Evolutionary conservation across 225 moss, liverwort and hornwort genomes (phyloP).

Genomic region (Climacium dendroides): DNA sequence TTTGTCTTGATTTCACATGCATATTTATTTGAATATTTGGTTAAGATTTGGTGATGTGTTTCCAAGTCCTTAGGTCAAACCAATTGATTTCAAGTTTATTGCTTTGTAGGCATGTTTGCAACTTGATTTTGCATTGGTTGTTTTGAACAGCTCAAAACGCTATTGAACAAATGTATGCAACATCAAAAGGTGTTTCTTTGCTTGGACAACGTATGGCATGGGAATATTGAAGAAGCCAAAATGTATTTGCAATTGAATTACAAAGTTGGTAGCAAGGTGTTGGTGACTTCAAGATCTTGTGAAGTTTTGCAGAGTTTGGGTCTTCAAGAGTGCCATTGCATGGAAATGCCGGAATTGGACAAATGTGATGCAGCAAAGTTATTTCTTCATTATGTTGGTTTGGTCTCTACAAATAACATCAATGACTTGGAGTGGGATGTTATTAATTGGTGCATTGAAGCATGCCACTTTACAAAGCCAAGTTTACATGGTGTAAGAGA

Average conservation of each 20-base stretch:
- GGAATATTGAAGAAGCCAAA: neutral
- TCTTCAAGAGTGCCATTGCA: neutral
- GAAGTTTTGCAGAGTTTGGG: neutral
- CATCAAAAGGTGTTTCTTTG: neutral
- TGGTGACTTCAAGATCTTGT: neutral
- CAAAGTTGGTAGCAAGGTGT: neutral
- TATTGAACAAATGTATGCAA: neutral
- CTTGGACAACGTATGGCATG: neutral
- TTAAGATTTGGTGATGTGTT: neutral
- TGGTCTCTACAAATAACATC: neutral
- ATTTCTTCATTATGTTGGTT: neutral
- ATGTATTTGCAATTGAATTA: neutral
- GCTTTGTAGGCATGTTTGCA: neutral
- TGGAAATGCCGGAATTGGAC: neutral
- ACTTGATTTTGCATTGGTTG: neutral
- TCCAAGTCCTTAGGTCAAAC: accelerated
- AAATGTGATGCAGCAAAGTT: neutral
- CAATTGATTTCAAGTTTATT: neutral
- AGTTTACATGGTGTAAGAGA: neutral
- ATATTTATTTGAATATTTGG: neutral
- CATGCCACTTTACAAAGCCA: neutral
- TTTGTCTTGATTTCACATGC: too few species aligned
- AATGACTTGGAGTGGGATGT: neutral
- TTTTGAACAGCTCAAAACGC: neutral
- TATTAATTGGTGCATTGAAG: neutral